Base-by-base conservation (phyloP, 495 filamentous ascomycete species). In the Talaromyces stipitatus region DNA sequence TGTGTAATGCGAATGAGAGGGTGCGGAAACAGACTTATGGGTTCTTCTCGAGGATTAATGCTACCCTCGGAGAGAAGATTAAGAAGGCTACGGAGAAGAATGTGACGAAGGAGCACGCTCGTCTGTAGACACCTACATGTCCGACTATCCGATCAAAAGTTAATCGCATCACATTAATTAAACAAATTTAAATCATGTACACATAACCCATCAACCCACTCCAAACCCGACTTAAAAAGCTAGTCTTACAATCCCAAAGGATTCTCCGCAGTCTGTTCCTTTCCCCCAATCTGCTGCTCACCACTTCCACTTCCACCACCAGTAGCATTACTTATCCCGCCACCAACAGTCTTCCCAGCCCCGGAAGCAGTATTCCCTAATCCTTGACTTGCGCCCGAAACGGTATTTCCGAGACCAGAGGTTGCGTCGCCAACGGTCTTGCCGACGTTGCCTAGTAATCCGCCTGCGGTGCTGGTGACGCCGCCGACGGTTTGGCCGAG, bases 1-100 rank as follows among this genome's bases (percentile, higher is more conserved):
- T 83, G n/a, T 70, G 66, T 50, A 68, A 66, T 58, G 78, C 78
- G 14, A 73, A 78, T 55, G 66, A 72, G 58, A 62, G 70, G 43
- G 84, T 85, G 10, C 73, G 83, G 46, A 70, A 76, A 63, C 72
- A 76, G 20, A 85, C 83, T 5, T 85, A 85, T 64, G 76, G 77
- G 38, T 73, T 76, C 68, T 76, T 76, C 64, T 48, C 62, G 29
- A 67, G 69, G 20, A 74, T 78, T 38, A 75, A 77, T 51, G 26
- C 66, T 16, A 66, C 72, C 56, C 69, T 78, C 8, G 76, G 74
- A n/a, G 64, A 66, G 29, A 70, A 71, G 12, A 71, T 78, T 54
- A 61, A 76, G 59, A 64, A 65, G 55, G 70, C 73, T n/a, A 75
- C 76, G 9, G 74, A 78, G 63, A 67, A 63, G 7, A 66, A 69